Evolutionary conservation across 2,329 filamentous ascomycete genomes (phyloP).

Genomic region (Aspergillus udagawae): DNA sequence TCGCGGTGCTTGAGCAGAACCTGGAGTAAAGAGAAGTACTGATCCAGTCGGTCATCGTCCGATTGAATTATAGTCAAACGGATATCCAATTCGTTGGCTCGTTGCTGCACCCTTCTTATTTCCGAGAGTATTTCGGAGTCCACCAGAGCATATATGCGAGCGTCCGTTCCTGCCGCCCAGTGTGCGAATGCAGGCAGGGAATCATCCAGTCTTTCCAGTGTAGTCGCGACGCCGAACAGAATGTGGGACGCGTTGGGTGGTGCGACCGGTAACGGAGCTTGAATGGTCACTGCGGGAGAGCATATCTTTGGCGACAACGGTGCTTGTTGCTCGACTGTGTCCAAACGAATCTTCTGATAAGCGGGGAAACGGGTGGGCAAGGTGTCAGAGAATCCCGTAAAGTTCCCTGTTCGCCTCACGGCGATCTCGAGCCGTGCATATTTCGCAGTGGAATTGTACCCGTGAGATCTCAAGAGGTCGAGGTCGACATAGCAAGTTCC

Average conservation of each 20-base stretch:
- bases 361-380: constrained; percentile 9
- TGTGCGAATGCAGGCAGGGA: constrained; percentile 49
- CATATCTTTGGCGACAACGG: constrained; percentile 11
- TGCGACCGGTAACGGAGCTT: constrained; percentile 11
- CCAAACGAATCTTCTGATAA: constrained; percentile 15
- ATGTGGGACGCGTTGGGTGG: constrained; percentile 41
- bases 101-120: constrained; percentile 12
- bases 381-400: constrained; percentile 13
- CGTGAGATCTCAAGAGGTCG: constrained; percentile 11
- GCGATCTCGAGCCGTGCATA: constrained; percentile 17
- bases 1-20: constrained; percentile 37
- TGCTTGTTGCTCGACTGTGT: constrained; percentile 17
- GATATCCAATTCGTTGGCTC: constrained; percentile 28
- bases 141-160: constrained; percentile 47
- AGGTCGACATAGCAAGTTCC: constrained; percentile 15
- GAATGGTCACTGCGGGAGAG: constrained; percentile 12
- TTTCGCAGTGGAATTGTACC: constrained; percentile 11
- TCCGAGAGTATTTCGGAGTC: constrained; percentile 30
- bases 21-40: constrained; percentile 52
- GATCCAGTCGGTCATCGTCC: constrained; percentile 31
- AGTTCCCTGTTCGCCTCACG: constrained; percentile 13
- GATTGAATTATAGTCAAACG: constrained; percentile 32
- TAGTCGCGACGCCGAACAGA: constrained; percentile 53
- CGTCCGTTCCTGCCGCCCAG: constrained; percentile 48
- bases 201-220: constrained; percentile 43